These are phyloP conservation scores for Hanseniaspora lachancei DNA, from an alignment of 805 yeast genomes.

Conservation along the genomic window DNA sequence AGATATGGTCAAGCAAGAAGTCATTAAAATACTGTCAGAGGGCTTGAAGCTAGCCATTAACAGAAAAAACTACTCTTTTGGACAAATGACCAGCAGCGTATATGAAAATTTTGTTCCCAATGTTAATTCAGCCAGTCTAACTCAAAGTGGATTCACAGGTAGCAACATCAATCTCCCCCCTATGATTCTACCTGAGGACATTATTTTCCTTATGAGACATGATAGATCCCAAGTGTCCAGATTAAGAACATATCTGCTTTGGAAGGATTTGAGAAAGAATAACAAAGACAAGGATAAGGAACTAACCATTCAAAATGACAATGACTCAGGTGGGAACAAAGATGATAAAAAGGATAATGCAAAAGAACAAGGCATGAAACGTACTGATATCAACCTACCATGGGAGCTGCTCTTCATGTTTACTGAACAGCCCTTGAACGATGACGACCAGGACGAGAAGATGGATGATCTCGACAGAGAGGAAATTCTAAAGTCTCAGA, in stretches of 20 bases:
- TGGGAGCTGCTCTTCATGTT: conserved; percentile 96
- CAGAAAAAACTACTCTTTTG: conserved; percentile 2
- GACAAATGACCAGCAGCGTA: not conserved
- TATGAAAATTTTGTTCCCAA: not conserved
- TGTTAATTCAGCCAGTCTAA: not conserved
- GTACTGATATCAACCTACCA: conserved; percentile 70
- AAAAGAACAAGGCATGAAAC: conserved; percentile 40
- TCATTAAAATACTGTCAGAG: conserved; percentile 55
- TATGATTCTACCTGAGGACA: conserved; percentile 84
- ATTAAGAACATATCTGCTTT: conserved; percentile 75
- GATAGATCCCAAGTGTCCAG: conserved; percentile 90
- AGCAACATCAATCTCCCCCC: conserved; percentile 57
- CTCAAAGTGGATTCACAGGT: not conserved
- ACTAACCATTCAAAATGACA: conserved; percentile 28
- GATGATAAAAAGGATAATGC: conserved; percentile 24
- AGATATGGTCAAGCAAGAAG: conserved; percentile 90
- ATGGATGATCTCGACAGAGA: conserved; percentile 71
- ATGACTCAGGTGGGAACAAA: conserved; percentile 26
- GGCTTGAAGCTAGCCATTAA: not conserved
- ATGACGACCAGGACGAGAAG: conserved; percentile 44
- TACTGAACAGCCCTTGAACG: conserved; percentile 68
- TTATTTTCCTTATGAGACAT: conserved; percentile 80
- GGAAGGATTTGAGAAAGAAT: conserved; percentile 92
- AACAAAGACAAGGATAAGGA: conserved; percentile 50
- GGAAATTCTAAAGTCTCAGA: conserved; percentile 76